Base-by-base conservation (phyloP, 2,329 filamentous ascomycete species). In the Fusarium sp. region DNA sequence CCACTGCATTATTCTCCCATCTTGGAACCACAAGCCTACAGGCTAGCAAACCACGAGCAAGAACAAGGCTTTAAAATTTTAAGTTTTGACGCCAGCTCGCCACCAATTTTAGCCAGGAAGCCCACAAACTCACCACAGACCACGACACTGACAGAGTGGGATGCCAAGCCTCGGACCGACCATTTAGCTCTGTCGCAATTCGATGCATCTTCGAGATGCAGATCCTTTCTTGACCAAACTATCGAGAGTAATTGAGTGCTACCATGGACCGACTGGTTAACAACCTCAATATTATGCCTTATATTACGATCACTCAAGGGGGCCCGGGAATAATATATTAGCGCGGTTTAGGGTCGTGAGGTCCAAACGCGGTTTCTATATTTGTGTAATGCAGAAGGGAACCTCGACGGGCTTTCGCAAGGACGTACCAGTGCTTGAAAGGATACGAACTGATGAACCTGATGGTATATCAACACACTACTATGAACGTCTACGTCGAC, bases 101-200 rank as follows among this genome's bases (percentile, higher is more conserved):
- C 69, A 73, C 69, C 57, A 67, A 52, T 51, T 53, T 51, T 38
- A 67, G 31, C 44, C 52, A 64, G 47, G 37, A 56, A 69, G 61
- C 63, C 49, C 55, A 49, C 46, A 45, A 58, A 52, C 16, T 42
- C 40, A 52, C 30, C 51, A 57, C 40, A 41, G 56, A 62, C 56
- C 44, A 47, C 20, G 31, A 66, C 44, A 53, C 41, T 37, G 36
- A 37, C 23, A 44, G 30, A 46, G 16, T 41, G 56, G 38, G 53
- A 52, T 71, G 59, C 67, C 67, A 68, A 70, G 62, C 57, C 54
- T 70, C 69, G 71, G 71, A 57, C 67, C 70, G 71, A 71, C 49
- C 40, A 52, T 28, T 34, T 52, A 45, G 51, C 54, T 62, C 45
- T 44, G 26, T 50, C 33, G 47, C 38, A 46, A 44, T 66, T 45